A percentile compares a stretch with the other conserved stretches of the same genome.
phyloP scores from a whole-genome alignment of 148 eudicot genomes.

The Silene latifolia region DNA sequence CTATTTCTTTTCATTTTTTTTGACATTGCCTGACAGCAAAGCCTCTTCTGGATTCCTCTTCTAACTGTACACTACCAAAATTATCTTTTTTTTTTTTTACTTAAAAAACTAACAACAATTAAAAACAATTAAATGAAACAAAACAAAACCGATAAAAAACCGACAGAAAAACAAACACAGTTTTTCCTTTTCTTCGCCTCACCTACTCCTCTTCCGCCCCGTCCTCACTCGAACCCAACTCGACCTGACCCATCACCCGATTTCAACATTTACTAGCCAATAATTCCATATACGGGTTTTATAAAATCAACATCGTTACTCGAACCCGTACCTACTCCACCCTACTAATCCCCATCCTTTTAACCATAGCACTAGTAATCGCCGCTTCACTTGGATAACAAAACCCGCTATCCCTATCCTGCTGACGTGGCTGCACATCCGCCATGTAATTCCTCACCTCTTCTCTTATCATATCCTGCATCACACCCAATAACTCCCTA shows the following conservation, averaged over 20 bases:
- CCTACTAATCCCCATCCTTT: conserved; percentile 6
- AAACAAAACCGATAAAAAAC: neutral
- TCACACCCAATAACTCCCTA: conserved; percentile 57
- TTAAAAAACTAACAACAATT: neutral
- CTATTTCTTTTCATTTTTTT: neutral
- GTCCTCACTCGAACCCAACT: neutral
- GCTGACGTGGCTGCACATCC: conserved; percentile 20
- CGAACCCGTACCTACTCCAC: neutral
- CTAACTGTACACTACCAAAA: neutral
- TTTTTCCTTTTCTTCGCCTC: neutral
- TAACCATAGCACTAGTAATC: conserved; percentile 1
- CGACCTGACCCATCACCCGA: neutral
- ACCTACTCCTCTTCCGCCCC: neutral
- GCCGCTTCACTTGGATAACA: conserved; percentile 5
- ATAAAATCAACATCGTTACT: too few species aligned
- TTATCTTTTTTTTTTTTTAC: neutral
- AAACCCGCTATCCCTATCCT: neutral
- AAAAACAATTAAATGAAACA: neutral
- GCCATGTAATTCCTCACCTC: conserved; percentile 81
- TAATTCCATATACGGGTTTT: too few species aligned
- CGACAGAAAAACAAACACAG: neutral
- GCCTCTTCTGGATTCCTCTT: neutral
- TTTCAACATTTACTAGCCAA: too few species aligned
- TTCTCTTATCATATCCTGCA: conserved; percentile 77
- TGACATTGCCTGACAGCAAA: neutral